These are phyloP conservation scores for Vitis labrusca DNA, from an alignment of 164 flowering plant genomes.

Conservation along the genomic window DNA sequence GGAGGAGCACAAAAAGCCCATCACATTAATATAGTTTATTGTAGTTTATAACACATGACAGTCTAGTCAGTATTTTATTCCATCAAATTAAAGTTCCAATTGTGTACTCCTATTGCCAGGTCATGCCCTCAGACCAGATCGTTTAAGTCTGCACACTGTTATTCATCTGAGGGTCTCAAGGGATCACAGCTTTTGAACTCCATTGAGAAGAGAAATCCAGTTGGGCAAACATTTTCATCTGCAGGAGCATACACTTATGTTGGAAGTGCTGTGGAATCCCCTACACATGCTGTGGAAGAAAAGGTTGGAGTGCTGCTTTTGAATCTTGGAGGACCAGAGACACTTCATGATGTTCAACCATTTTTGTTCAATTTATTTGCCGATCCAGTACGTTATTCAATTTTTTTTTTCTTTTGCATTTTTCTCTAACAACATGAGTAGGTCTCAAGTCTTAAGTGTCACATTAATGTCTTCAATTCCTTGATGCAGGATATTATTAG, in stretches of 20 bases:
- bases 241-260: constrained; percentile 25
- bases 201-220: constrained; percentile 17
- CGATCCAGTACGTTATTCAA: constrained; percentile 71
- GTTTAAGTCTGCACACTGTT: constrained; percentile 7
- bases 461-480: constrained; percentile 3
- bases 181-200: neutral
- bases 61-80: neutral
- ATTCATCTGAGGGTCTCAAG: neutral
- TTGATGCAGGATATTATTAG: constrained; percentile 81
- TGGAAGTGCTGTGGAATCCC: constrained; percentile 32
- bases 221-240: constrained; percentile 33
- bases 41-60: no score
- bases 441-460: neutral
- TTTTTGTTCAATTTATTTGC: constrained; percentile 93
- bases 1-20: no score
- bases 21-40: neutral
- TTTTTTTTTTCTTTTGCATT: neutral
- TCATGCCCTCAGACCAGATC: constrained; percentile 12
- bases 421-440: neutral
- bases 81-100: neutral
- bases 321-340: constrained; percentile 94
- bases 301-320: constrained; percentile 88
- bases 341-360: constrained; percentile 89
- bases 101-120: constrained; percentile 13
- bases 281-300: constrained; percentile 51